Evolutionary conservation across 148 eudicot genomes (phyloP).

Genomic region (Rhododendron ferrugineum): DNA sequence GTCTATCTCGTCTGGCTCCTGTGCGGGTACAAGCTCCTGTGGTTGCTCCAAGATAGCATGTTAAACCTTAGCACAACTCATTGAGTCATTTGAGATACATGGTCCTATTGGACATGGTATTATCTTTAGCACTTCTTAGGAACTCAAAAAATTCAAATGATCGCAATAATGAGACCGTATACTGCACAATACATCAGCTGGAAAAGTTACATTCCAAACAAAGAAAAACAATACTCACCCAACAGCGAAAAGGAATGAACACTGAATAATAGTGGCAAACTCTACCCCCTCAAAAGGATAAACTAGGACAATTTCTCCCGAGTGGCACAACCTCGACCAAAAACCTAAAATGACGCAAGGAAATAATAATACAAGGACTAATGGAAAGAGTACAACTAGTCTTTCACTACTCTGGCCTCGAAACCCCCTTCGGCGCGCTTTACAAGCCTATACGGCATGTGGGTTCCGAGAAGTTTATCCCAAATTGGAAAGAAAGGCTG

Average conservation of each 20-base stretch:
- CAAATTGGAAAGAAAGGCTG: slow-evolving; percentile 51
- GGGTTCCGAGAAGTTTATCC: slow-evolving; percentile 48
- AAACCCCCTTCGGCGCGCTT: slow-evolving; percentile 47
- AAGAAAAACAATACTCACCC: slow-evolving; percentile 4
- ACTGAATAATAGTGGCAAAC: slow-evolving; percentile 13
- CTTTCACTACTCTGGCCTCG: slow-evolving; percentile 39
- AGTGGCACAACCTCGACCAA: not conserved
- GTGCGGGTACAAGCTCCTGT: not conserved
- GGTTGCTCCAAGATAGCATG: not conserved
- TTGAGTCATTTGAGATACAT: not conserved
- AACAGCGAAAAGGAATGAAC: slow-evolving; percentile 16
- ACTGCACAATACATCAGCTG: slow-evolving; percentile 10
- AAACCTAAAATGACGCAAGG: not conserved
- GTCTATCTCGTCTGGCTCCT: not conserved
- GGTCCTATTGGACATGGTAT: not conserved
- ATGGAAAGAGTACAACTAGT: slow-evolving; percentile 5
- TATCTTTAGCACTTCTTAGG: not conserved
- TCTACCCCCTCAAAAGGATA: not conserved
- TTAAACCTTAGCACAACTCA: not conserved
- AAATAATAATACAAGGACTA: not conserved
- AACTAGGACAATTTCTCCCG: not conserved
- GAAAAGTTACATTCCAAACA: slow-evolving; percentile 7
- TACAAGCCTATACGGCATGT: slow-evolving; percentile 37
- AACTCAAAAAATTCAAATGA: not conserved
- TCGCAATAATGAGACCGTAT: not conserved